phyloP scores from a whole-genome alignment of 768 basidiomycete species.

The Cantharellus anzutake region DNA sequence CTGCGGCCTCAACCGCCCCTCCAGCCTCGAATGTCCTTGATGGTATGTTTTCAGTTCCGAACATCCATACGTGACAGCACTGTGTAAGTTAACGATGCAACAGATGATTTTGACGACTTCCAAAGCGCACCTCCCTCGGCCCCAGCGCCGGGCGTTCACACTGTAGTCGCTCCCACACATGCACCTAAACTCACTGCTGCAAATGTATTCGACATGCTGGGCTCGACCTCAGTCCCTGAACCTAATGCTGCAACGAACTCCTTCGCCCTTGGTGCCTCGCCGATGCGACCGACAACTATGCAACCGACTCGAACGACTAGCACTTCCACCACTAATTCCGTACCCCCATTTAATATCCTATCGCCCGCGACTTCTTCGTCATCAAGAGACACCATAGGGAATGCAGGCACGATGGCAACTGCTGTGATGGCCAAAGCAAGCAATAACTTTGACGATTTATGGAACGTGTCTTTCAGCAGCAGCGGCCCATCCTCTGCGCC shows the following conservation, averaged over 20 bases:
- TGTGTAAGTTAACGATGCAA: constrained; percentile 22
- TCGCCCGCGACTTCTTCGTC: neutral
- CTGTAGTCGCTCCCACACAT: neutral
- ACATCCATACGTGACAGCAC: constrained; percentile 6
- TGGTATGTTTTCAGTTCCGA: constrained; percentile 8
- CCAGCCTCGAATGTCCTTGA: constrained; percentile 6
- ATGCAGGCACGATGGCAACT: neutral
- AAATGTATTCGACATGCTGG: constrained; percentile 17
- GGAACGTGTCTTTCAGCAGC: constrained; percentile 54
- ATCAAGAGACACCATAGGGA: neutral
- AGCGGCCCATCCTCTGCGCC: constrained; percentile 18
- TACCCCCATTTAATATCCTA: neutral
- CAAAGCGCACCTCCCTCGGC: constrained; percentile 42
- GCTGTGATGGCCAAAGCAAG: constrained; percentile 12
- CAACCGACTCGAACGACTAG: neutral
- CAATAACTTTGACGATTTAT: constrained; percentile 74
- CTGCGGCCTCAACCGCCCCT: constrained; percentile 1
- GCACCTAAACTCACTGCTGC: constrained; percentile 14
- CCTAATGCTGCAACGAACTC: constrained; percentile 4
- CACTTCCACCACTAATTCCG: neutral
- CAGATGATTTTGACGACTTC: constrained; percentile 74
- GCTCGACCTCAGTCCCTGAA: neutral
- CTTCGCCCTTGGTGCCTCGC: neutral
- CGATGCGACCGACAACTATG: neutral
- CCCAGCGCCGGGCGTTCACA: constrained; percentile 10